Evolutionary conservation across 768 basidiomycete species (phyloP).

Genomic region (Lactarius vividus): DNA sequence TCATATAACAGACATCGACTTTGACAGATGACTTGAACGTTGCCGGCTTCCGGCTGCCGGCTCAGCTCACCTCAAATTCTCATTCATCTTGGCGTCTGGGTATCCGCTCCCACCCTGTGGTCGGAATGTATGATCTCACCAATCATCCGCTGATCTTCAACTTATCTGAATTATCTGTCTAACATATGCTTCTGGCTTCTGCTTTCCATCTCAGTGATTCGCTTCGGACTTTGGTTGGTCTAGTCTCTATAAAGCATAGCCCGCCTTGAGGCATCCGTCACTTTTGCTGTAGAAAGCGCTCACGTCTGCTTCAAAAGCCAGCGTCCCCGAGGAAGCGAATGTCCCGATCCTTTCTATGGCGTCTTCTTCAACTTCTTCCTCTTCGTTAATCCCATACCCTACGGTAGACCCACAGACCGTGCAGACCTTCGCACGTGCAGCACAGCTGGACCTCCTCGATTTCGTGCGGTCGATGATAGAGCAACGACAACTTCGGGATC

Average conservation of each 20-base stretch:
- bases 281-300: slow-evolving; percentile 17
- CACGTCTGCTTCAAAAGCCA: slow-evolving; percentile 23
- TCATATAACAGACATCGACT: slow-evolving; percentile 19
- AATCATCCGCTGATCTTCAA: slow-evolving; percentile 27
- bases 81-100: slow-evolving; percentile 14
- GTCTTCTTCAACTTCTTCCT: slow-evolving; percentile 19
- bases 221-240: slow-evolving; percentile 24
- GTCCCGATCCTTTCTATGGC: slow-evolving; percentile 21
- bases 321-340: slow-evolving; percentile 11
- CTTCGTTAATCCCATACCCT: slow-evolving; percentile 20
- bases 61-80: slow-evolving; percentile 19
- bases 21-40: slow-evolving; percentile 21
- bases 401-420: slow-evolving; percentile 17
- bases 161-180: slow-evolving; percentile 20
- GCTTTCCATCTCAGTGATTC: slow-evolving; percentile 25
- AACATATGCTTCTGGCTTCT: slow-evolving; percentile 22
- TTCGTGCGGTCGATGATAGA: slow-evolving; percentile 27
- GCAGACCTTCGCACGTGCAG: slow-evolving; percentile 17
- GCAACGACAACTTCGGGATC: slow-evolving; percentile 23
- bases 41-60: slow-evolving; percentile 14
- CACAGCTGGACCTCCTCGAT: slow-evolving; percentile 23
- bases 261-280: slow-evolving; percentile 24
- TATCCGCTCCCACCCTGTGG: slow-evolving; percentile 12
- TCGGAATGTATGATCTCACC: slow-evolving; percentile 25
- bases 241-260: slow-evolving; percentile 25